Evolutionary conservation across 2,329 filamentous ascomycete species (phyloP), one percentile per base, ranked within the genome.

Genomic region (Trichophyton benhamiae): DNA sequence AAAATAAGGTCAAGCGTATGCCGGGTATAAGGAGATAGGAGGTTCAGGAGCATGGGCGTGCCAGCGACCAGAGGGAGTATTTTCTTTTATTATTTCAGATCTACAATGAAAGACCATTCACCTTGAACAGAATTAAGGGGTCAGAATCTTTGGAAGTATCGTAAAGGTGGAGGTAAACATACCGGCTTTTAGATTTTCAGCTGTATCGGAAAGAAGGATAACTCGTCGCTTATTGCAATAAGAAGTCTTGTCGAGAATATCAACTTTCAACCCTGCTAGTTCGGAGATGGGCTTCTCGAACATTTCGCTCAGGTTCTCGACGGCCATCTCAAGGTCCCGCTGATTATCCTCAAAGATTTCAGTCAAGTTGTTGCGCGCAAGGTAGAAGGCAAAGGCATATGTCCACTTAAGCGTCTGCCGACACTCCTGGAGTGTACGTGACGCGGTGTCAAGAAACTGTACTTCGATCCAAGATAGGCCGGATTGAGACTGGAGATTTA

Each of bases 401-500:
- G 94, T 99, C 94, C 94, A 99, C 77, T 99, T 99, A 3, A 99
- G 80, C 0, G 94, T 99, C 76, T 97, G 92, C n/a, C 94, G 88
- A 75, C 94, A 99, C 55, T 90, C 91, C 76, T 97, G 92, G 15
- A 99, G 82, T 2, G 92, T 90, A 71, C 96, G 90, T 0, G 91
- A 96, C 0, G 94, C 94, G 1, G 89, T 87, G 70, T 96, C 89
- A 22, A 99, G 83, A 72, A 97, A 99, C 71, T 99, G 94, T 5
- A 99, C 94, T 72, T 99, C 94, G 63, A 99, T 99, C 94, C 94
- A 99, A 0, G 91, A 96, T 84, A 99, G 91, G 65, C 90, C 91
- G 0, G 92, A 96, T 30, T 90, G 86, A 44, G 88, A 91, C 75
- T 99, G 94, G 49, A 99, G 81, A 72, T 94, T 88, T 33, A 92